Evolutionary conservation across 768 basidiomycete species (phyloP), one percentile per base, ranked within the genome.

Genomic region (Lactarius indigo): DNA sequence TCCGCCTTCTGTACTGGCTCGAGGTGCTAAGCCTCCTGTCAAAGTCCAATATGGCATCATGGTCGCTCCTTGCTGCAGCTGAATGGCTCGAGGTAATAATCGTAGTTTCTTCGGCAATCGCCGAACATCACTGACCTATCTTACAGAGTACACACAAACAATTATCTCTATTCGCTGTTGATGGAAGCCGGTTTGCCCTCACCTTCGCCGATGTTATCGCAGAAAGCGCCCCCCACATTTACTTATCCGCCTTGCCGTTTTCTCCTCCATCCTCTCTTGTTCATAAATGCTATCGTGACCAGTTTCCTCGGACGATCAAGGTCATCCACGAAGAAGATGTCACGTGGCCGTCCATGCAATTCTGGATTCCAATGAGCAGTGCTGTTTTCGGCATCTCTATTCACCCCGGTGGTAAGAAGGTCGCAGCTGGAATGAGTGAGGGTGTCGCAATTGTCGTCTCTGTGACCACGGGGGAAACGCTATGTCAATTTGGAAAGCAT

Each of bases 1-100:
- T 62, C 1, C 68, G 68, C 18, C 69, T 80, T 5, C 72, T 80
- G 5, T 78, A 73, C 59, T 81, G 80, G 80, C 61, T 81, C 8
- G 80, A 81, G 58, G 75, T 74, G 7, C 69, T 81, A 18, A 74
- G 73, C 47, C 33, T 77, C 15, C 4, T 64, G 6, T 61, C 65
- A 20, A 57, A 71, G 20, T 55, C 72, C 9, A 15, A 58, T 12
- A 20, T 62, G 15, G 75, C 69, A 17, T 28, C 62, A 33, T 20
- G 13, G 73, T 71, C 65, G 55, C 28, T 64, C 47, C 57, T 73
- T 63, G 2, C 59, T 64, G 64, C 61, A 47, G 31, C 66, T 9
- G 28, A 58, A 31, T 69, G 68, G 68, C 60, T 69, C 39, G 64
- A 65, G 47, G 64, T 65, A 62, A 5, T 31, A 23, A 5, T 5